Conservation (phyloP, 75 land plant species). For the Pinus albicaulis region DNA sequence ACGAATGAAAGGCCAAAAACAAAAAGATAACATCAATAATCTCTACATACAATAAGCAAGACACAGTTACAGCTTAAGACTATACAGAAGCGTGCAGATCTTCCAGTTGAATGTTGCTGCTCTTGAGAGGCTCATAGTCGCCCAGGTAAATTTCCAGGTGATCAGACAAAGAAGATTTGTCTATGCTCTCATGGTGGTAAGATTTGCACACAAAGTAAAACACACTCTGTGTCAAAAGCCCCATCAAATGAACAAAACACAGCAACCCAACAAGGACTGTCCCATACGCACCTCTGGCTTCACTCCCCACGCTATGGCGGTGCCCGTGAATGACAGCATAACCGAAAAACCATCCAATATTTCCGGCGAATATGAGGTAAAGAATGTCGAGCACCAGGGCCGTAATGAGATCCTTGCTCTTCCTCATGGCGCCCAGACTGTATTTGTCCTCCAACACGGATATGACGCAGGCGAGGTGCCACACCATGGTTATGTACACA, state of each 20-base stretch:
- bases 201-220: conserved; percentile 87
- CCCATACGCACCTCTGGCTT: conserved; percentile 19
- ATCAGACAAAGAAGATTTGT: conserved; percentile 61
- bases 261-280: conserved; percentile 17
- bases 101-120: conserved; percentile 46
- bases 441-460: conserved; percentile 84
- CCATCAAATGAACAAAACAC: conserved; percentile 31
- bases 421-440: conserved; percentile 60
- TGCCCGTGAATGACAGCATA: neutral
- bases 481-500: conserved; percentile 58
- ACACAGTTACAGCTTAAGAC: conserved; percentile 15
- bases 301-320: neutral
- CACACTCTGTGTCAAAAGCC: conserved; percentile 63
- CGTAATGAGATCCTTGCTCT: conserved; percentile 44
- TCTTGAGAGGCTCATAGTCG: conserved; percentile 70
- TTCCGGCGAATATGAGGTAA: neutral
- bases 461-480: conserved; percentile 93
- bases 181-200: conserved; percentile 73
- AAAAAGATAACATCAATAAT: too few species aligned
- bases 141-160: conserved; percentile 77
- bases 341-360: neutral
- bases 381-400: conserved; percentile 23
- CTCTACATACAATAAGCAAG: too few species aligned
- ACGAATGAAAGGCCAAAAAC: too few species aligned
- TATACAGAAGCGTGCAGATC: neutral